Evolutionary conservation across 345 rosid genomes (phyloP).

Genomic region (thale cress (Arabidopsis thaliana)): TAIR10.1 NC_003071.7:15537501-15538000

Average conservation of each 20-base stretch:
- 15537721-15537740: slow-evolving; percentile 74
- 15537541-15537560: slow-evolving; percentile 68
- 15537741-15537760: slow-evolving; percentile 63
- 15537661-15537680: slow-evolving; percentile 72
- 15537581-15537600: slow-evolving; percentile 85
- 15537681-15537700: slow-evolving; percentile 67
- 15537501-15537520: slow-evolving; percentile 62
- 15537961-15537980: slow-evolving; percentile 68
- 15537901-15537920: slow-evolving; percentile 61
- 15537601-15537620: slow-evolving; percentile 61
- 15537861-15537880: slow-evolving; percentile 77
- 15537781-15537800: slow-evolving; percentile 58
- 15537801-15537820: slow-evolving; percentile 9
- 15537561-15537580: slow-evolving; percentile 73
- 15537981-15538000: slow-evolving; percentile 65
- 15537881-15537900: slow-evolving; percentile 76
- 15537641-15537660: slow-evolving; percentile 73
- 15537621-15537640: slow-evolving; percentile 71
- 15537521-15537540: slow-evolving; percentile 68
- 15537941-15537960: slow-evolving; percentile 70
- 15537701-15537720: slow-evolving; percentile 59
- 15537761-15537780: slow-evolving; percentile 68
- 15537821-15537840: slow-evolving; percentile 6
- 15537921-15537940: slow-evolving; percentile 60
- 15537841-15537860: slow-evolving; percentile 59